Evolutionary conservation across 2,329 filamentous ascomycete genomes (phyloP), one percentile per base, ranked within the genome.

Genomic region (Stenocarpella maydis): DNA sequence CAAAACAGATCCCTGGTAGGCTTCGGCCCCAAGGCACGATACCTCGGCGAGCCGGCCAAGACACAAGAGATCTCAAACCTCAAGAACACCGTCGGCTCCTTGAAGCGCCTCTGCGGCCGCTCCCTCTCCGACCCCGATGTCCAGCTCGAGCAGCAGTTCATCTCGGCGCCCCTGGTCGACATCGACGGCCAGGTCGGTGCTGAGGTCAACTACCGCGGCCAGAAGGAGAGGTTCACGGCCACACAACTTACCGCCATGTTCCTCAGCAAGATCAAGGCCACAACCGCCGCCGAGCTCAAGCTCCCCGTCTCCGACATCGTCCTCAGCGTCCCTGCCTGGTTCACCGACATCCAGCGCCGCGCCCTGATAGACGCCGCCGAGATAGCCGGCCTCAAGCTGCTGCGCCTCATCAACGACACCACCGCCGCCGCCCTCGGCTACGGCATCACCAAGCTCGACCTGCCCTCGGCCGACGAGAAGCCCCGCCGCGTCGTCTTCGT

Each of bases 61-160:
- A 98, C 95, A 75, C 95, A 98, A 85, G 96, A 99, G 85, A 97
- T 97, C 80, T 97, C 95, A 79, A 99, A 99, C 87, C 90, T 98
- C 78, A 99, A 98, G 87, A 99, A 99, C 88, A 99, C 96, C 75
- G 93, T 99, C 84, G 87, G 90, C 81, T 95, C 90, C 75, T 88
- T 99, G 77, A 97, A 97, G 86, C 93, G 96, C 78, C 91, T 99
- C 76, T 92, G 92, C 78, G 96, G 96, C 79, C 94, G 96, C 79
- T 86, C 88, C 72, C 88, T 95, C 83, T 91, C 87, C 80, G 96
- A 99, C 79, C 94, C 96, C 79, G 96, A 99, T 87, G 87, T 97
- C 73, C 88, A 94, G 83, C 88, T 96, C 79, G 96, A 99, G 88
- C 92, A 97, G 84, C 88, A 97, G 78, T 98, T 90, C 82, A 90